Percentiles rank a stretch among this genome's conserved stretches.
These are phyloP conservation scores for Sclerospora graminicola DNA, from an alignment of 352 stramenopile genomes.

Conservation along the genomic window DNA sequence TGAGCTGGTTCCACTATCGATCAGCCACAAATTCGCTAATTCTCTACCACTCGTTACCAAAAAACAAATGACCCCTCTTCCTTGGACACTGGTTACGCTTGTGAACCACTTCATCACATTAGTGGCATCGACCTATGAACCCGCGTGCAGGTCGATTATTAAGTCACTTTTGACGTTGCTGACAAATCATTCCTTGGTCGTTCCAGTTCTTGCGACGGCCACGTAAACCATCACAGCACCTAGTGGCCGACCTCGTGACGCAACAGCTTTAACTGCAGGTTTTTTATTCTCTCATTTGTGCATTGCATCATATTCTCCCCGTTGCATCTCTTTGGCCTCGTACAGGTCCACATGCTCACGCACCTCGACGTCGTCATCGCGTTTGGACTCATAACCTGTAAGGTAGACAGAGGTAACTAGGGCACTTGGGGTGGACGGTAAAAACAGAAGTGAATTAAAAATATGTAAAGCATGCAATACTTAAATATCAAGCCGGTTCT, in stretches of 20 bases:
- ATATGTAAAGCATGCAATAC: too few relatives aligned
- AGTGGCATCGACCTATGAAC: background rate
- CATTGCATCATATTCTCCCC: conserved; percentile 5
- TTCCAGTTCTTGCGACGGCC: background rate
- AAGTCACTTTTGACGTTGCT: background rate
- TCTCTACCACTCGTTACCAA: background rate
- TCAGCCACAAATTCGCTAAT: conserved; percentile 1
- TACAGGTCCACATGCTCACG: too few relatives aligned
- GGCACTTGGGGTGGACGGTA: too few relatives aligned
- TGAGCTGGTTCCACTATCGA: background rate
- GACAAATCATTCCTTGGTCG: background rate
- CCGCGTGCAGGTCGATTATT: background rate
- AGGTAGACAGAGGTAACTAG: too few relatives aligned
- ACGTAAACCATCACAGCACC: background rate
- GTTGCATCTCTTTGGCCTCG: conserved; percentile 19
- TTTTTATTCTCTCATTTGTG: conserved; percentile 4
- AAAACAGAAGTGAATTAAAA: too few relatives aligned
- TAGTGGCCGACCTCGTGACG: background rate
- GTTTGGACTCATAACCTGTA: too few relatives aligned
- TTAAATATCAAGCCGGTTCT: too few relatives aligned
- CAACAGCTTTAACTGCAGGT: background rate
- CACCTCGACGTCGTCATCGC: too few relatives aligned
- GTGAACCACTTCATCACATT: background rate
- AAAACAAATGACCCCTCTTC: background rate
- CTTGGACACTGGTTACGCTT: background rate